phyloP scores from a whole-genome alignment of 1,284 basidiomycete species.

The Hymenochaete sp. region DNA sequence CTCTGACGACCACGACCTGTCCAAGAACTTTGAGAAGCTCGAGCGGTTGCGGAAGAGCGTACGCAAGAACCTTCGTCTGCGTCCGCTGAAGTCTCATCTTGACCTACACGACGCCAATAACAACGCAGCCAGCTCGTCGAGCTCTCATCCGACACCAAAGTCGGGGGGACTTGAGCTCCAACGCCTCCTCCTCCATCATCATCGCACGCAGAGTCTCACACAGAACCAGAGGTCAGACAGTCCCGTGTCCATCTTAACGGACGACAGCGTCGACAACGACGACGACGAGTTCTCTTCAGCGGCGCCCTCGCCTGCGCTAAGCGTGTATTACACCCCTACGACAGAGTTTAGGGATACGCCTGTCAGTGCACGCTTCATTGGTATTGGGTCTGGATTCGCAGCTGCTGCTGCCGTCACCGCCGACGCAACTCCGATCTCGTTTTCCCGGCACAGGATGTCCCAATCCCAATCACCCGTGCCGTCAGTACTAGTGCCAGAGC shows the following conservation, averaged over 20 bases:
- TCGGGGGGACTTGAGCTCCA: too few species aligned
- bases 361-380: conserved; percentile 26
- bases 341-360: conserved; percentile 28
- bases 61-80: conserved; percentile 62
- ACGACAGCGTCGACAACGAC: too few species aligned
- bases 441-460: conserved; percentile 17
- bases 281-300: too few species aligned
- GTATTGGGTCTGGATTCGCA: conserved; percentile 1
- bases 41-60: conserved; percentile 61
- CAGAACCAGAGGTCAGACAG: too few species aligned
- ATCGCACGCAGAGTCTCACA: conserved; percentile 24
- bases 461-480: too few species aligned
- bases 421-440: conserved; percentile 14
- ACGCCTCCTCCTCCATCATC: too few species aligned
- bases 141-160: too few species aligned
- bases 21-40: conserved; percentile 55
- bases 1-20: conserved; percentile 52
- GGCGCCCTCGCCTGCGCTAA: conserved; percentile 41
- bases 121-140: too few species aligned
- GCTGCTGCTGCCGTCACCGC: conserved; percentile 6
- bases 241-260: too few species aligned
- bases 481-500: conserved; percentile 1
- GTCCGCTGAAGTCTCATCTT: too few species aligned
- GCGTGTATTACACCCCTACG: conserved; percentile 54
- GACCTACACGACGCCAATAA: too few species aligned